Conservation (phyloP, 2,329 filamentous ascomycete genomes). For the Cladosporium sp. region DNA sequence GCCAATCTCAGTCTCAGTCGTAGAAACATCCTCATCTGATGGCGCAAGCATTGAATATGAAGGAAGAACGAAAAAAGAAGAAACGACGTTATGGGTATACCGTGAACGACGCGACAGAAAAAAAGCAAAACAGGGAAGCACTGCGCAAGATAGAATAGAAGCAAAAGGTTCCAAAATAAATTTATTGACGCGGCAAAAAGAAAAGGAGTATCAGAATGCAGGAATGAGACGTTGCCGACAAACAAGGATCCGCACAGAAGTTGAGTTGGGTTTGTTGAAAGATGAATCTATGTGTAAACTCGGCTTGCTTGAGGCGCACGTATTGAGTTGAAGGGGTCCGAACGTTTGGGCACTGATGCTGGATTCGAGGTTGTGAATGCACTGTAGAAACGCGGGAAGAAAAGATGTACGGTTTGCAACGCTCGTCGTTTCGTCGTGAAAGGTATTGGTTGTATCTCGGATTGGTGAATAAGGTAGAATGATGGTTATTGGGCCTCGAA, state of each 20-base stretch:
- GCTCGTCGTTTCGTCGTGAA: constrained; percentile 3
- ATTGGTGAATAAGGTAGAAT: neutral
- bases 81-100: constrained; percentile 12
- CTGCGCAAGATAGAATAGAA: too few relatives aligned
- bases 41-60: neutral
- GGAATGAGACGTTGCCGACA: too few relatives aligned
- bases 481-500: neutral
- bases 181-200: neutral
- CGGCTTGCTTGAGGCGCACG: too few relatives aligned
- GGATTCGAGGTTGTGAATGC: neutral
- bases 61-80: neutral
- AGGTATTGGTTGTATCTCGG: neutral
- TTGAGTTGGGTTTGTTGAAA: neutral
- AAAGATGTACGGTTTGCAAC: neutral
- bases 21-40: too few relatives aligned
- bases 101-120: constrained; percentile 11
- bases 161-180: neutral
- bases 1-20: too few relatives aligned
- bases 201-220: neutral
- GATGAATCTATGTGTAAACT: too few relatives aligned
- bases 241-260: neutral
- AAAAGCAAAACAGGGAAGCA: neutral
- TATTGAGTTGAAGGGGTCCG: too few relatives aligned
- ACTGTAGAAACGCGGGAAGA: neutral
- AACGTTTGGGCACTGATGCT: neutral